Evolutionary conservation across 257 asterid species (phyloP).

Genomic region (Echites panduratus): DNA sequence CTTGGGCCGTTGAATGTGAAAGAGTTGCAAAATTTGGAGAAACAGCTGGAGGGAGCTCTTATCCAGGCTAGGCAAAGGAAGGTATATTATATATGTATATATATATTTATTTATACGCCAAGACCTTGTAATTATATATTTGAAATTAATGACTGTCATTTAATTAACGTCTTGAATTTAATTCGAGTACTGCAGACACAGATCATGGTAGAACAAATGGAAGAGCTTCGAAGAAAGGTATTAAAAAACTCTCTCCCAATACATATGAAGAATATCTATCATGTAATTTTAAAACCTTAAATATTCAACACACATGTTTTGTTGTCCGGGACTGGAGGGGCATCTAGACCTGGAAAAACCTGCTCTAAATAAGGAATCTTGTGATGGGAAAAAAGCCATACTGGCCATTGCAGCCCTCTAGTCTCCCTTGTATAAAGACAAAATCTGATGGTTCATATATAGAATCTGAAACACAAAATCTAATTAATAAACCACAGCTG

Average conservation of each 20-base stretch:
- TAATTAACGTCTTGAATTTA: neutral
- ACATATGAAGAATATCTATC: neutral
- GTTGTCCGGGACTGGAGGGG: neutral
- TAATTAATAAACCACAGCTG: too few species aligned
- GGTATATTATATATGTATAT: slow-evolving; percentile 32
- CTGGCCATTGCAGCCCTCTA: neutral
- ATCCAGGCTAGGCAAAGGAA: slow-evolving; percentile 78
- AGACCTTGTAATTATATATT: neutral
- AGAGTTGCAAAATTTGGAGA: slow-evolving; percentile 88
- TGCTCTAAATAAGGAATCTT: neutral
- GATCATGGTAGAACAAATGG: slow-evolving; percentile 79
- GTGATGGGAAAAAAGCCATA: neutral
- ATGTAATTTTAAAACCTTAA: neutral
- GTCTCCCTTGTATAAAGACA: neutral
- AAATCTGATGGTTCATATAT: neutral
- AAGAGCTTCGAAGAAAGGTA: slow-evolving; percentile 88
- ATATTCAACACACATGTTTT: neutral
- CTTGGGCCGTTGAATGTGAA: slow-evolving; percentile 74
- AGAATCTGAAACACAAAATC: neutral
- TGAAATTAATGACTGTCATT: neutral
- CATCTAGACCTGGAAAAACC: neutral
- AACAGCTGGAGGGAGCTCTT: slow-evolving; percentile 91
- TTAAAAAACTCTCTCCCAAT: neutral
- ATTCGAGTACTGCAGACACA: slow-evolving; percentile 47
- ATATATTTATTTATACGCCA: neutral